phyloP scores from a whole-genome alignment of 108 stramenopile genomes.

The Schizochytrium sp. region DNA sequence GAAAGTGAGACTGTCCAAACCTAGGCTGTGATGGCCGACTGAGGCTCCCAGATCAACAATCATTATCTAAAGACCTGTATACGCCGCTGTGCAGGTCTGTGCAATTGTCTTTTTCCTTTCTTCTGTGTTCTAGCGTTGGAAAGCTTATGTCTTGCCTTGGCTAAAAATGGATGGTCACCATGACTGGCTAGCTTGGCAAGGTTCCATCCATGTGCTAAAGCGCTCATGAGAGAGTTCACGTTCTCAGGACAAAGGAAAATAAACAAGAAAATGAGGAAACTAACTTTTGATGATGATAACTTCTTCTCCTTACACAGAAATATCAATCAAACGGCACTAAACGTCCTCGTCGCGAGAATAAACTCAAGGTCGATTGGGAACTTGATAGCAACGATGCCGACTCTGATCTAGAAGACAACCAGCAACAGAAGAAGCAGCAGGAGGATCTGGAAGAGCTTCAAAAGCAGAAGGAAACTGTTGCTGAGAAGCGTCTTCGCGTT shows the following conservation, averaged over 20 bases:
- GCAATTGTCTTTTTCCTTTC: too few relatives aligned
- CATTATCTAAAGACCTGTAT: too few relatives aligned
- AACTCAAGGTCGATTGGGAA: conserved; percentile 63
- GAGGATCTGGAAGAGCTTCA: conserved; percentile 59
- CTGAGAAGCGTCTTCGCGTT: conserved; percentile 75
- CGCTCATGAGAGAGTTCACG: too few relatives aligned
- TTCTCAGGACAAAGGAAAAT: neutral
- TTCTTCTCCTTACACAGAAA: too few relatives aligned
- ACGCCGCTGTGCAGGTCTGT: too few relatives aligned
- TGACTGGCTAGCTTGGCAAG: too few relatives aligned
- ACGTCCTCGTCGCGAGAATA: neutral
- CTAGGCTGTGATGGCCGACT: conserved; percentile 36
- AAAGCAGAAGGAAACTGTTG: conserved; percentile 71
- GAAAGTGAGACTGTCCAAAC: conserved; percentile 59
- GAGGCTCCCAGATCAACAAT: neutral
- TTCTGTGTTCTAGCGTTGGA: too few relatives aligned
- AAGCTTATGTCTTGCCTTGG: too few relatives aligned
- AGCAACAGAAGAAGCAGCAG: neutral
- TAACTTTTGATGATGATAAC: too few relatives aligned
- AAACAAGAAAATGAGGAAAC: neutral
- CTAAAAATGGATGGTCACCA: too few relatives aligned
- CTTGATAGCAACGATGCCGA: conserved; percentile 47
- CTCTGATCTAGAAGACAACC: neutral
- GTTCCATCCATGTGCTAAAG: too few relatives aligned
- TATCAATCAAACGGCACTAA: neutral